Evolutionary conservation across 495 filamentous ascomycete genomes (phyloP), one percentile per base, ranked within the genome.

Genomic region (Annulohypoxylon bovei): DNA sequence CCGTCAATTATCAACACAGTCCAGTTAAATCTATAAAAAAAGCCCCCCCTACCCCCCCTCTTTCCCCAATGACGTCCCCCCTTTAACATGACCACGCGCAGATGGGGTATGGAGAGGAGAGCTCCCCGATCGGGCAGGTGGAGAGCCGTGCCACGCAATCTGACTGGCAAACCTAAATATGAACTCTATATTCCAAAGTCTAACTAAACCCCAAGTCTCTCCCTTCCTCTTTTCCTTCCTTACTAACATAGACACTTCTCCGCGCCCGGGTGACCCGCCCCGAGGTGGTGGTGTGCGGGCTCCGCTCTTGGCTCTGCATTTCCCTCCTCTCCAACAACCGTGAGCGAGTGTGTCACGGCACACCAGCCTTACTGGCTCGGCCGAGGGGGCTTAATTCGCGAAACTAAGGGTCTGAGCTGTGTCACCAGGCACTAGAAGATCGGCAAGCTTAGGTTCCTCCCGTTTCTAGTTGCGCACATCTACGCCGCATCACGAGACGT

Each of bases 81-180:
- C 53, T 8, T 52, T 16, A 14, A 56, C 39, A 55, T 47, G 65
- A 57, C 52, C 70, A 68, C 70, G 61, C 55, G 68, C 65, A 28
- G 28, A 23, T 11, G 52, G 68, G 40, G 33, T 35, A 46, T 63
- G 23, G 42, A 22, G 22, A 27, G 27, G 65, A 9, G 14, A 27
- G 2, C 30, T 32, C 14, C 70, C 66, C 56, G 25, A 73, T 70
- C 12, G 35, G 66, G 66, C 70, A 73, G 70, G 70, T 73, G 66
- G 66, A 66, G 66, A 59, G 55, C 25, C 12, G 32, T n/a, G 57
- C 33, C 50, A 44, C 14, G 62, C 39, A 32, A 60, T 59, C 23
- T 73, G 42, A 73, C 66, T 73, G 65, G 70, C 32, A 28, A 37
- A 54, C 58, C 44, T 52, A 50, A 57, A 28, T 39, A 58, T 30